Evolutionary conservation across 2,329 filamentous ascomycete genomes (phyloP), one percentile per base, ranked within the genome.

Genomic region (Phialocephala sp.): DNA sequence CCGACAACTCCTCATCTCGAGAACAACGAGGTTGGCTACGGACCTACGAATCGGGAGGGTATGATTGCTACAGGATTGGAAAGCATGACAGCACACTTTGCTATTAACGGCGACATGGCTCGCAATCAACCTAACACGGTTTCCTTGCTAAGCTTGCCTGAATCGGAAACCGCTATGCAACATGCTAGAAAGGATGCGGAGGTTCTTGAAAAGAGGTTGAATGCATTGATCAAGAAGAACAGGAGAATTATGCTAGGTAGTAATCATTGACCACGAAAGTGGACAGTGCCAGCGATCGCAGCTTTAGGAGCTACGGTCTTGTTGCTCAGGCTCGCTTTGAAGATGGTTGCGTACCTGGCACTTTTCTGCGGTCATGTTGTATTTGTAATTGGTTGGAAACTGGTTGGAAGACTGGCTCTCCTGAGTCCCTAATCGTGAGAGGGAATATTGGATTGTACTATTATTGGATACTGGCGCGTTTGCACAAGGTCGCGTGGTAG

Each of bases 201-300:
- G 69, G 84, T 81, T 72, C 75, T 89, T 36, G 87, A 90, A 78
- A 89, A 87, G 80, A 84, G 80, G 54, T 76, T 90, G 63, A 86
- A 86, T 74, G 80, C 82, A 52, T 74, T 89, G 22, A 83, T 90
- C 63, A 86, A 84, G 78, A 85, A 84, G 75, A 91, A 90, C 73
- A 79, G 82, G 63, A 80, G 83, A 59, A 70, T 89, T 50, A 72
- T 88, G 37, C 70, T 85, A 2, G 80, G 80, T 18, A 65, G 70
- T 63, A 69, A 69, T 9, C 74, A 76, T 74, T 77, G 69, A 76
- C 66, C 58, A 66, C 50, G 56, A 64, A 59, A 45, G 55, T 45
- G 41, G 18, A 59, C 54, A 45, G 54, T 66, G 22, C 14, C 43
- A 18, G 63, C 59, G 45, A 54, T 61, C 24, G 54, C 57, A 22